Conservation (phyloP, 2,329 filamentous ascomycete species). For the Sporothrix dimorphospora region DNA sequence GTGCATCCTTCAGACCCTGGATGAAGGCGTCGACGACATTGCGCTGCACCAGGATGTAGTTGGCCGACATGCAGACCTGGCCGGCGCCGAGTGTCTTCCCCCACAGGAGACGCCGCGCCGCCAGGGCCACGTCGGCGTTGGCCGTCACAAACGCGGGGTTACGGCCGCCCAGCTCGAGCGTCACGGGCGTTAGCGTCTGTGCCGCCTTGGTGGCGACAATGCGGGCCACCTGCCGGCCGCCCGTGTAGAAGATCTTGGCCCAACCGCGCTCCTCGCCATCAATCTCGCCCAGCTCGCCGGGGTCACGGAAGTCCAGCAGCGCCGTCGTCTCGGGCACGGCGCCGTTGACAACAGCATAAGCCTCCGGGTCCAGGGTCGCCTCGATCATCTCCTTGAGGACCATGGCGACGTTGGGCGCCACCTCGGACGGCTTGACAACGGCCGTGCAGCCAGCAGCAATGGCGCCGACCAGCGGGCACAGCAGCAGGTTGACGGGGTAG, state of each 20-base stretch:
- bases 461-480: constrained; percentile 82
- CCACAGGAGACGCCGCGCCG: constrained; percentile 85
- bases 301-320: constrained; percentile 68
- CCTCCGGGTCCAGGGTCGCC: constrained; percentile 73
- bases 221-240: constrained; percentile 74
- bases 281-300: constrained; percentile 16
- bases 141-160: constrained; percentile 93
- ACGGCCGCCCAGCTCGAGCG: constrained; percentile 85
- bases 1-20: constrained; percentile 69
- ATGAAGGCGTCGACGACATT: constrained; percentile 73
- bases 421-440: constrained; percentile 88
- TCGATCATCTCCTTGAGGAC: constrained; percentile 79
- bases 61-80: constrained; percentile 90
- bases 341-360: constrained; percentile 80
- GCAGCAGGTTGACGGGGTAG: constrained; percentile 80
- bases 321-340: constrained; percentile 77
- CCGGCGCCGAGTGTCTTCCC: constrained; percentile 85
- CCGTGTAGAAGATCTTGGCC: constrained; percentile 98
- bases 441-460: constrained; percentile 91
- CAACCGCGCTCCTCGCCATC: constrained; percentile 60
- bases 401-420: constrained; percentile 73
- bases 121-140: constrained; percentile 76
- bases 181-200: constrained; percentile 81
- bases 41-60: constrained; percentile 85
- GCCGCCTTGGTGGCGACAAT: constrained; percentile 91